Evolutionary conservation across 73 alveolate genomes (phyloP), one percentile per base, ranked within the genome.

Genomic region (Paramecium tetraurelia): DNA sequence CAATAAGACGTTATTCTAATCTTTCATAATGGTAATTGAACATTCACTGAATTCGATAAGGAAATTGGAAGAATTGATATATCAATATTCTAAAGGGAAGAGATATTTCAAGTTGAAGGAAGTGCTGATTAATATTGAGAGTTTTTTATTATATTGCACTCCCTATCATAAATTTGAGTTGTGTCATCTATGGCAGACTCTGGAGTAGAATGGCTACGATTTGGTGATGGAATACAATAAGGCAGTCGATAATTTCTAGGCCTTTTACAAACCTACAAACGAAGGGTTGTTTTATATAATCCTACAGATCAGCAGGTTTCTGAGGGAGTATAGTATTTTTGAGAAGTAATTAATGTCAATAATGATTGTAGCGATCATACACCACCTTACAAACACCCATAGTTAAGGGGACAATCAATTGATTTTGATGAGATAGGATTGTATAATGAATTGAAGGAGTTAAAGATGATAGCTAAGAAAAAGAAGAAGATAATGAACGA

Each of bases 191-290:
- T 46, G 70, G 70, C 11, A 80, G 33, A 80, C 33, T 7, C 33
- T 80, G 7, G 90, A 80, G 12, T 43, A 43, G 57, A 40, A 80
- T 80, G 90, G 90, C 2, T 80, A 80, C 24, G 90, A 80, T 80
- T 48, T 80, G 46, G 90, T 80, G 5, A 43, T 44, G 35, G 90
- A 80, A 22, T 80, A 80, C 7, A 80, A 80, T 46, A 80, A 46
- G 33, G 70, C 76, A 24, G 14, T 80, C 5, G 90, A 80, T 20
- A 41, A 80, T 24, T 80, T 41, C 24, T 22, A 43, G 29, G 90
- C 90, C 10, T 43, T 80, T 10, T 80, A 80, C 12, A 80, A 48
- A 48, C 72, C 90, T 22, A 31, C 70, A 5, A 20, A 41, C 9
- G 90, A 80, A 20, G 72, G 63, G 20, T 10, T 80, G 5, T 80